A percentile compares a stretch with the other conserved stretches of the same genome.
Evolutionary conservation across 75 land plant genomes (phyloP).

Genomic region (Selaginella moellendorffii): DNA sequence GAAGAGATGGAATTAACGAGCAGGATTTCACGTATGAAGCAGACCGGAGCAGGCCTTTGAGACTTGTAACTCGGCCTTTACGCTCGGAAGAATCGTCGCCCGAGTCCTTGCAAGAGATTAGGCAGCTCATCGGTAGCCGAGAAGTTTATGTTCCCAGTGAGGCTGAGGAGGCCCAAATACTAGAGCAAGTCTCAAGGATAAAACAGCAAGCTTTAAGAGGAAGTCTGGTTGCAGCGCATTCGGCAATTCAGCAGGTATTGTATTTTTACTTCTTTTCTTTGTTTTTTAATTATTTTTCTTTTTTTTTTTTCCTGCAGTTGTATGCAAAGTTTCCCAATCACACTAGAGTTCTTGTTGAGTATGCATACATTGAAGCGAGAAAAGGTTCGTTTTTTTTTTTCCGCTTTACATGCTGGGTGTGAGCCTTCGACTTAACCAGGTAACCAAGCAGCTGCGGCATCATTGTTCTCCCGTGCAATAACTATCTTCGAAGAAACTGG

Average conservation of each 20-base stretch:
- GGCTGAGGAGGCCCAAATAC: not conserved
- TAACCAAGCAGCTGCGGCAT: constrained; percentile 22
- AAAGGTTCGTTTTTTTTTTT: constrained; percentile 5
- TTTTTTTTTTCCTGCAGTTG: constrained; percentile 9
- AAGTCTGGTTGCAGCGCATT: not conserved
- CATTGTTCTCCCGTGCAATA: constrained; percentile 23
- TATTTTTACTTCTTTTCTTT: not conserved
- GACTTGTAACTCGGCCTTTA: too few species aligned
- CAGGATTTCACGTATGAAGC: too few species aligned
- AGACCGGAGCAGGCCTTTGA: too few species aligned
- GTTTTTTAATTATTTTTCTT: not conserved
- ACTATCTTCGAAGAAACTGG: constrained; percentile 11
- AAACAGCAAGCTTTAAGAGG: not conserved
- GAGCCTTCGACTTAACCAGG: constrained; percentile 14
- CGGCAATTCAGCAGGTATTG: not conserved
- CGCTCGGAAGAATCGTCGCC: too few species aligned
- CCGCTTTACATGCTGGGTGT: too few species aligned
- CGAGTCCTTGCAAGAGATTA: too few species aligned
- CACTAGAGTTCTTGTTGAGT: constrained; percentile 11
- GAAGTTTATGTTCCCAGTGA: not conserved
- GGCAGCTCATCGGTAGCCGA: too few species aligned
- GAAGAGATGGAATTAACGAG: too few species aligned
- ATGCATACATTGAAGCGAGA: constrained; percentile 9
- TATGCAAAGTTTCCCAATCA: constrained; percentile 7
- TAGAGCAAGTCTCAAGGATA: not conserved